These are phyloP conservation scores for Phytophthora citrophthora DNA, from an alignment of 352 stramenopile genomes.

Conservation along the genomic window DNA sequence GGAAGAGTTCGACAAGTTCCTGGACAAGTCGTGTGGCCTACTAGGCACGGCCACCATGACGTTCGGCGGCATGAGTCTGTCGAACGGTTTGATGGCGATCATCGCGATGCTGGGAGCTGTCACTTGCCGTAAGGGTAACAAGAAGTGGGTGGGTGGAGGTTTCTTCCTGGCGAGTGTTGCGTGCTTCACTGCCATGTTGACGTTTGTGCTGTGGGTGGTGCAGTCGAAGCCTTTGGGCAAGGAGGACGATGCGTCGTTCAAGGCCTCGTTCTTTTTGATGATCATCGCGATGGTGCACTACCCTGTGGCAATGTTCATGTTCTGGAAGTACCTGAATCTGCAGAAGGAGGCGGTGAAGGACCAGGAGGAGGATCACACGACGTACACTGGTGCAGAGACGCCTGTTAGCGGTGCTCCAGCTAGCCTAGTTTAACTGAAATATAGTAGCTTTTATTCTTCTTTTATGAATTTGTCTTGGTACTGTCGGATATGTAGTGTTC, in stretches of 20 bases:
- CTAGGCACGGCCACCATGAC: conserved; percentile 49
- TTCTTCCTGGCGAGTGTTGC: conserved; percentile 29
- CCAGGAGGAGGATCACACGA: conserved; percentile 12
- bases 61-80: conserved; percentile 49
- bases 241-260: conserved; percentile 56
- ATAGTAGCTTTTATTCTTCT: background rate
- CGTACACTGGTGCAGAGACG: conserved; percentile 11
- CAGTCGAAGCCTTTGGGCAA: conserved; percentile 56
- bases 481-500: too few species aligned
- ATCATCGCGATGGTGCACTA: conserved; percentile 67
- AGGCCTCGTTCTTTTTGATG: conserved; percentile 61
- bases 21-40: conserved; percentile 58
- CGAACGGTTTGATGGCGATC: conserved; percentile 49
- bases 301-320: conserved; percentile 39
- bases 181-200: conserved; percentile 14
- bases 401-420: conserved; percentile 4
- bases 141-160: conserved; percentile 25
- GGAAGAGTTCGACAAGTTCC: conserved; percentile 59
- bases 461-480: too few species aligned
- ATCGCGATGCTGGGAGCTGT: conserved; percentile 58
- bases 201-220: conserved; percentile 48
- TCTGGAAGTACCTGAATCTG: conserved; percentile 30
- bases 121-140: conserved; percentile 44
- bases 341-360: conserved; percentile 8
- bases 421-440: background rate